A percentile compares a stretch with the other conserved stretches of the same genome.
Conservation (phyloP, 345 rosid species). For the Sonneratia alba region DNA sequence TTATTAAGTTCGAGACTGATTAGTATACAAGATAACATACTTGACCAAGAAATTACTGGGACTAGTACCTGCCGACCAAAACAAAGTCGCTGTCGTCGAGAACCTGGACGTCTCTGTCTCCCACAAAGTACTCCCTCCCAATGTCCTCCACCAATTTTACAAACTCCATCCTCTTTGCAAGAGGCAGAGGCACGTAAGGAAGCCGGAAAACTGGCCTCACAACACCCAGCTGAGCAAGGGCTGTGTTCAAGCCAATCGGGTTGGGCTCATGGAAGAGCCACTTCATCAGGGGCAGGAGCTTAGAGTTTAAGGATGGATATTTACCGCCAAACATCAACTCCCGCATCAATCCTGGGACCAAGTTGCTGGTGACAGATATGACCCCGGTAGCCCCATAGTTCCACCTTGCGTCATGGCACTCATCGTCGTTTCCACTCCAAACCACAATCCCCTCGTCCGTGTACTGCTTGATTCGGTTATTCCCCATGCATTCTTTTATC, state of each 20-base stretch:
- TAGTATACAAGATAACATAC: too few species aligned
- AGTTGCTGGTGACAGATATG: constrained; percentile 66
- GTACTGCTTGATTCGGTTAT: constrained; percentile 53
- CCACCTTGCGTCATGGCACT: constrained; percentile 85
- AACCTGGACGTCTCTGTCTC: too few species aligned
- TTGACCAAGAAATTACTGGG: too few species aligned
- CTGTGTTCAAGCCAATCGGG: constrained; percentile 78
- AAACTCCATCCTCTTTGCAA: constrained; percentile 50
- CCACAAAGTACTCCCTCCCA: too few species aligned
- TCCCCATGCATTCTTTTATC: constrained; percentile 66
- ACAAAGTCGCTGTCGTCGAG: too few species aligned
- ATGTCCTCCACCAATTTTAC: constrained; percentile 57
- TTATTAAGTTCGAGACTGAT: too few species aligned
- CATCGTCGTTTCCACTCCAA: constrained; percentile 83
- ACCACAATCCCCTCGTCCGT: constrained; percentile 57
- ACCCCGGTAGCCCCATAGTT: constrained; percentile 62
- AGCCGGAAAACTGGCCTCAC: constrained; percentile 70
- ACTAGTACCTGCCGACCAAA: too few species aligned
- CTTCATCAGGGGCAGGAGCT: constrained; percentile 60
- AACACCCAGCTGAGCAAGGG: constrained; percentile 81
- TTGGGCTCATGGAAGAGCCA: constrained; percentile 78
- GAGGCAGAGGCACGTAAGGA: constrained; percentile 69
- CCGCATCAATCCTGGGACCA: constrained; percentile 59
- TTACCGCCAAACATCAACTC: constrained; percentile 58
- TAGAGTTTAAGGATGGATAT: constrained; percentile 41